Evolutionary conservation across 257 asterid genomes (phyloP), one percentile per base, ranked within the genome.

Genomic region (Primulina huaijiensis): DNA sequence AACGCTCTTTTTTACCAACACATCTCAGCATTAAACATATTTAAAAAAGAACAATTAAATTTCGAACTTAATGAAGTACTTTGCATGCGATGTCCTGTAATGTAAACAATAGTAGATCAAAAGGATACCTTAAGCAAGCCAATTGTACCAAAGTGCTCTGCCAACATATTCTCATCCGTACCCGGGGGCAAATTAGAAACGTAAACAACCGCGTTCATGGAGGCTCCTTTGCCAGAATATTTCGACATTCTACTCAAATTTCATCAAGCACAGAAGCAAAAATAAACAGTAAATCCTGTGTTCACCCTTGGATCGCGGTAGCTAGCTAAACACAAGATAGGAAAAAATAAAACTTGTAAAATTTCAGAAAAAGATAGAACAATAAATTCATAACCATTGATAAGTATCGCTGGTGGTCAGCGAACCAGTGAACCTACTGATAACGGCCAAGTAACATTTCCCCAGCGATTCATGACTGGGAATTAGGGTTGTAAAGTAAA

Each of bases 151-250:
- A 94, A 94, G 83, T 82, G 83, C 52, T 94, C 97, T 61, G 99
- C 97, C 71, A 94, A 67, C 99, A 94, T 94, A 69, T 86, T 82
- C 79, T 91, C 99, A 77, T 82, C 90, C 19, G 99, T 94, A 10
- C 99, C 97, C 30, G 75, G 76, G 69, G 97, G 99, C 86, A 94
- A 83, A 70, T 94, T 89, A 79, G 95, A 94, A 38, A 94, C 97
- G 77, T 94, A 94, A 50, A 94, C 87, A 73, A 86, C 85, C 58
- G 96, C 95, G 69, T 91, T 90, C 40, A 88, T 80, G 8, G 94
- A 86, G 66, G 84, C 87, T 74, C 85, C 87, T 70, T 76, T 89
- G 70, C 89, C 94, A 33, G 86, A 63, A 78, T 83, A 84, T 80
- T 50, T 80, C 25, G 91, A 91, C 97, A 87, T 91, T 80, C 67